Conservation (phyloP, 352 stramenopile genomes). For the Phytophthora nicotianae region DNA sequence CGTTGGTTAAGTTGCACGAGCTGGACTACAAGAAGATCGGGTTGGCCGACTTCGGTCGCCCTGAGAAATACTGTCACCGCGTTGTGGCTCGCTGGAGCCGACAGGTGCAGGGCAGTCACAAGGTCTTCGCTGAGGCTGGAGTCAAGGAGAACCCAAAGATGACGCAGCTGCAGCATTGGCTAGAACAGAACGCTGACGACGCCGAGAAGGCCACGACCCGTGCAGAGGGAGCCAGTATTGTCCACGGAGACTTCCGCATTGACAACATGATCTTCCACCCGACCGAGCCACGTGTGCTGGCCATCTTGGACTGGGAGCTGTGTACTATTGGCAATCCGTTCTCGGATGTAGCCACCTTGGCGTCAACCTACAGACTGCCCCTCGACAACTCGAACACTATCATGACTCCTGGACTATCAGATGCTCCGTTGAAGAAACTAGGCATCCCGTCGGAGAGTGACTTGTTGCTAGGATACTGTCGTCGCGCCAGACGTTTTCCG, state of each 20-base stretch:
- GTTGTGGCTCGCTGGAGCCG: constrained; percentile 75
- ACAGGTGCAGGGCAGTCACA: constrained; percentile 60
- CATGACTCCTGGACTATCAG: constrained; percentile 58
- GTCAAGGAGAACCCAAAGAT: constrained; percentile 69
- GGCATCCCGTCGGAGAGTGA: constrained; percentile 72
- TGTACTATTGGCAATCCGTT: constrained; percentile 89
- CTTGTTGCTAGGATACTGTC: constrained; percentile 64
- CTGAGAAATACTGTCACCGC: constrained; percentile 76
- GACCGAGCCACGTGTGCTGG: constrained; percentile 79
- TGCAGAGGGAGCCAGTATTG: constrained; percentile 44
- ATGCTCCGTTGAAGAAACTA: constrained; percentile 51
- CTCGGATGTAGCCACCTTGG: constrained; percentile 75
- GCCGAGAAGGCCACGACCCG: constrained; percentile 50
- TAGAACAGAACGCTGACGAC: constrained; percentile 52
- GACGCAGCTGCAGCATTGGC: constrained; percentile 57
- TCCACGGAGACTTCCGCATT: constrained; percentile 89
- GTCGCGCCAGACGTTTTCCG: constrained; percentile 57
- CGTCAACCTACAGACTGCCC: constrained; percentile 59
- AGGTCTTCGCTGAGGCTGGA: constrained; percentile 50
- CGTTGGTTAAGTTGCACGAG: constrained; percentile 65
- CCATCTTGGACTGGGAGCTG: constrained; percentile 89
- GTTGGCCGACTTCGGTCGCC: constrained; percentile 59
- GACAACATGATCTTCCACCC: constrained; percentile 90
- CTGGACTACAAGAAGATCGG: constrained; percentile 68
- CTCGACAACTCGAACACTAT: constrained; percentile 45